Conservation (phyloP, 805 yeast species). For the Yarrowia porcina region DNA sequence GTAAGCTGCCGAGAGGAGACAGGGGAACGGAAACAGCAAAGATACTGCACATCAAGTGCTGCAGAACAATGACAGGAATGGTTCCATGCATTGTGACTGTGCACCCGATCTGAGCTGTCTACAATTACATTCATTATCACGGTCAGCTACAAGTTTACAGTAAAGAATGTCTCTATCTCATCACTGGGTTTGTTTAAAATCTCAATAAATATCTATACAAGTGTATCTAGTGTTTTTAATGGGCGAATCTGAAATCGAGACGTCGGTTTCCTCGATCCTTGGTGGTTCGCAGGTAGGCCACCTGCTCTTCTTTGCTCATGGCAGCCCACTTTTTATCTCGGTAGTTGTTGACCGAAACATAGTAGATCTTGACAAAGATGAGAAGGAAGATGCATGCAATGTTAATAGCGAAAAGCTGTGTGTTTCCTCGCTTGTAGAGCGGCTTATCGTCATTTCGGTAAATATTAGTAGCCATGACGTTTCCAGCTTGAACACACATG, state of each 20-base stretch:
- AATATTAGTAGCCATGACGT: slow-evolving; percentile 53
- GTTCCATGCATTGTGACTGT: too few species aligned
- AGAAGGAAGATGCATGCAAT: slow-evolving; percentile 30
- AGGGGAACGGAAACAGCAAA: neutral
- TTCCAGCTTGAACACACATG: slow-evolving; percentile 59
- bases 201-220: slow-evolving; percentile 8
- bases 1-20: neutral
- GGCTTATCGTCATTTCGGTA: slow-evolving; percentile 60
- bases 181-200: too few species aligned
- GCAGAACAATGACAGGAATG: too few species aligned
- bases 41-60: too few species aligned
- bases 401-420: slow-evolving; percentile 33
- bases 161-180: too few species aligned
- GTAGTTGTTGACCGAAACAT: slow-evolving; percentile 35
- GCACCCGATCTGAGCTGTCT: too few species aligned
- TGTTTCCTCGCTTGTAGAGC: slow-evolving; percentile 56
- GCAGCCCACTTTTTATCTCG: slow-evolving; percentile 50
- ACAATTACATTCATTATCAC: too few species aligned
- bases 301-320: slow-evolving; percentile 50
- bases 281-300: slow-evolving; percentile 46
- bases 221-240: slow-evolving; percentile 20
- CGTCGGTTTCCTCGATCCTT: slow-evolving; percentile 57
- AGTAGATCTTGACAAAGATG: slow-evolving; percentile 37
- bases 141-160: too few species aligned
- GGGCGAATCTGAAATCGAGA: slow-evolving; percentile 49